Percentiles rank a stretch among this genome's conserved stretches.
Conservation (phyloP, 805 yeast genomes). For the Millerago galiae region DNA sequence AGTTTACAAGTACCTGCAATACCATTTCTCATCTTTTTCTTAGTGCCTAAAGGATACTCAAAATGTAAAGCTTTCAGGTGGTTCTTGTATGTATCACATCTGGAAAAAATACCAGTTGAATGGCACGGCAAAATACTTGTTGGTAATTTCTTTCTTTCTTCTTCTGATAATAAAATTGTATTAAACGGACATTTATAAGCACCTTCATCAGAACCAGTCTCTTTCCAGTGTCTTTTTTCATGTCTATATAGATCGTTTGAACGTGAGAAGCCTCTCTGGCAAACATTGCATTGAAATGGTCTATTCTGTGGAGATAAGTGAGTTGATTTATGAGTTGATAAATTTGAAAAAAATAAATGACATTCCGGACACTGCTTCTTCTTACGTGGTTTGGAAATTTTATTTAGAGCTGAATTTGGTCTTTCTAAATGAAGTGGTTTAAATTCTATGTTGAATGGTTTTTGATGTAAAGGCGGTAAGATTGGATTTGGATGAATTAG, state of each 20-base stretch:
- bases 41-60: conserved; percentile 81
- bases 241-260: conserved; percentile 84
- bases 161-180: conserved; percentile 13
- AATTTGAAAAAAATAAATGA: conserved; percentile 60
- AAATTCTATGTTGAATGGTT: conserved; percentile 2
- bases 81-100: conserved; percentile 90
- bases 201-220: conserved; percentile 55
- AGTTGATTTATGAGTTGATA: conserved; percentile 78
- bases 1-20: conserved; percentile 72
- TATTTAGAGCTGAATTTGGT: background rate
- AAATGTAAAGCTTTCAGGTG: conserved; percentile 88
- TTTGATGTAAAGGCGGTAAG: conserved; percentile 5
- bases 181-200: conserved; percentile 79
- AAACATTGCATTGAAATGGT: conserved; percentile 72
- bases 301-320: conserved; percentile 66
- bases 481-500: conserved; percentile 7
- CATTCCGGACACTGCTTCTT: conserved; percentile 73
- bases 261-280: conserved; percentile 81
- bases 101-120: conserved; percentile 73
- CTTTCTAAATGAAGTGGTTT: background rate
- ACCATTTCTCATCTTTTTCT: conserved; percentile 63
- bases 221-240: conserved; percentile 79
- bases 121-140: conserved; percentile 44
- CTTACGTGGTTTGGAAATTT: conserved; percentile 39
- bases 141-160: conserved; percentile 2